Conservation (phyloP, 306 rosid species). For the Carpinus viminea region DNA sequence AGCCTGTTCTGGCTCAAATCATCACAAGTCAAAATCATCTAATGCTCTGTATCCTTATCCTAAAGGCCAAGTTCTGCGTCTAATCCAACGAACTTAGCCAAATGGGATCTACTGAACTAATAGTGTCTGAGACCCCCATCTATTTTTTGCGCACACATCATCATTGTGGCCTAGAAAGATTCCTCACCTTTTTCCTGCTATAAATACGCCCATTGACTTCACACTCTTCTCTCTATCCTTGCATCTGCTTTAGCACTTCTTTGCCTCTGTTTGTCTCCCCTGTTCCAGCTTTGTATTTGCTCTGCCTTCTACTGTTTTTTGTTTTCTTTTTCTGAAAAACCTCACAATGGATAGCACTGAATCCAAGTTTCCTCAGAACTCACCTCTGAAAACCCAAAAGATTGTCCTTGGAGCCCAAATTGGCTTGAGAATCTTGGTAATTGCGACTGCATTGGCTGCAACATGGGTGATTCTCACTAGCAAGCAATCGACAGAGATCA, state of each 20-base stretch:
- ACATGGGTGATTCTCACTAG: slow-evolving; percentile 41
- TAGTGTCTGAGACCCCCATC: neutral
- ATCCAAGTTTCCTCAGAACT: slow-evolving; percentile 31
- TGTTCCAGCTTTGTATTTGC: neutral
- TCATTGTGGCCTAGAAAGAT: slow-evolving; percentile 14
- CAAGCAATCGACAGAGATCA: slow-evolving; percentile 31
- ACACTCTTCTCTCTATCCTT: slow-evolving; percentile 21
- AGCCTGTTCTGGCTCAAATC: neutral
- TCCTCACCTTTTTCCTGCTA: slow-evolving; percentile 24
- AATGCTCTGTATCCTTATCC: neutral
- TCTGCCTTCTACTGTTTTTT: neutral
- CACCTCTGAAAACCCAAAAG: slow-evolving; percentile 26
- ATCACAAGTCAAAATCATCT: neutral
- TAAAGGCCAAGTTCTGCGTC: neutral
- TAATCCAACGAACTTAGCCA: neutral
- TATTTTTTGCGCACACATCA: neutral
- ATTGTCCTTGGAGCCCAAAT: slow-evolving; percentile 35
- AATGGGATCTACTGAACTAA: neutral
- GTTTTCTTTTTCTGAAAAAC: neutral
- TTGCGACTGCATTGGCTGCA: slow-evolving; percentile 37
- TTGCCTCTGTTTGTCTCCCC: neutral
- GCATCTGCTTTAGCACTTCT: neutral
- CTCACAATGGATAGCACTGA: slow-evolving; percentile 30
- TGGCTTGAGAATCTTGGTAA: slow-evolving; percentile 32
- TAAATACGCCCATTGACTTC: slow-evolving; percentile 34